Base-by-base conservation (phyloP, 306 rosid genomes). In the Dicorynia guianensis region DNA sequence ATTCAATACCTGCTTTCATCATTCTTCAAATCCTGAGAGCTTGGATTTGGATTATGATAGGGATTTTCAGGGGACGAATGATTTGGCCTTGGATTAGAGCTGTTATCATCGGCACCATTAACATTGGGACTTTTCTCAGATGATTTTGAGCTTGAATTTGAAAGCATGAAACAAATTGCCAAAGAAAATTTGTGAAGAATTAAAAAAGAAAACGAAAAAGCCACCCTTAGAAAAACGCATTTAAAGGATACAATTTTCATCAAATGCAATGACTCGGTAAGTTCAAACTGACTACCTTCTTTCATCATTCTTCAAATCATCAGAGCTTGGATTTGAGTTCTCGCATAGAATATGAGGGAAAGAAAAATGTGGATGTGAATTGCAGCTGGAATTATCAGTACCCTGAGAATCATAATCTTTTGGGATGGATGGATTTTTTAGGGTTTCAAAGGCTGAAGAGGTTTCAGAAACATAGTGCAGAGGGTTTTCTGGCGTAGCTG, bases 231-330 rank as follows among this genome's bases (percentile, higher is more conserved):
- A 71, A 55, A 19, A 40, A 56, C 13, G 50, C 52, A 39, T 7
- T 19, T 34, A 10, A 5, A 69, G 30, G 13, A 43, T 5, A 34
- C 33, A 3, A 63, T 53, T 43, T 1, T 33, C 54, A 54, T 53
- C 67, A 10, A 57, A 71, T 34, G 17, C 36, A 57, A 57, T 69
- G 67, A 63, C 17, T 62, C 25, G 49, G 56, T 70, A 63, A 25
- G 43, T 63, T 79, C 59, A 67, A 57, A 38, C 30, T 39, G 47
- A 9, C 4, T 77, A 82, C 83, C 87, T 79, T 49, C 64, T 65
- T 61, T 76, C 49, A 8, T 63, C 62, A 3, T 44, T 19, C 77
- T 50, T 77, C 49, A 67, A 55, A 75, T 81, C 76, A 56, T 78
- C 73, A 11, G 73, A 19, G 59, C 65, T 78, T 38, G 63, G 42